phyloP scores from a whole-genome alignment of 2,329 filamentous ascomycete genomes.

The Trichoderma sp. region DNA sequence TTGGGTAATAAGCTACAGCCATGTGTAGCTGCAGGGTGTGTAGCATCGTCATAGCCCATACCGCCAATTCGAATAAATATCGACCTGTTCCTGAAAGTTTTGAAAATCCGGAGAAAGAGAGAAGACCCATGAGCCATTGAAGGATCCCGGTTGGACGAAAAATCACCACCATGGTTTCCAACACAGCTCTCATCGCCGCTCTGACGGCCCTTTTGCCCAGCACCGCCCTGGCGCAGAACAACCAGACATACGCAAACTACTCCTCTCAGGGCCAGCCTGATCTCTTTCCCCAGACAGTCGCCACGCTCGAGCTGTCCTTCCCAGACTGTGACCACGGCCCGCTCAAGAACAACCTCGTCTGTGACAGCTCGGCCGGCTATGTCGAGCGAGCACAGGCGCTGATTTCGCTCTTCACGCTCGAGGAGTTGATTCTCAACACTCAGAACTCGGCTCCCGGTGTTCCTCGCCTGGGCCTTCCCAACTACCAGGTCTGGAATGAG shows the following conservation, averaged over 20 bases:
- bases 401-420: constrained; percentile 37
- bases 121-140: constrained; percentile 12
- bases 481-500: constrained; percentile 64
- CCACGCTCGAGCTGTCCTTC: constrained; percentile 28
- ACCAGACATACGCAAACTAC: constrained; percentile 22
- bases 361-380: constrained; percentile 31
- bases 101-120: background rate
- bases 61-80: constrained; percentile 20
- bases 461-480: constrained; percentile 55
- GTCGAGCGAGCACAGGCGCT: constrained; percentile 36
- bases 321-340: constrained; percentile 39
- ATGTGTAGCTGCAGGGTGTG: background rate
- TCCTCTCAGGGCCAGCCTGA: constrained; percentile 20
- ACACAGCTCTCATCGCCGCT: constrained; percentile 17
- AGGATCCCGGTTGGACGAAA: background rate
- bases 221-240: constrained; percentile 12
- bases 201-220: constrained; percentile 11
- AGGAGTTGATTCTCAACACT: constrained; percentile 38
- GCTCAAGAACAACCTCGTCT: constrained; percentile 38
- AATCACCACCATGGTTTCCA: constrained; percentile 1
- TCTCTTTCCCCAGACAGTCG: constrained; percentile 17
- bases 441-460: constrained; percentile 46
- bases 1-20: constrained; percentile 11
- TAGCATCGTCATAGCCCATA: constrained; percentile 16
- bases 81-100: background rate